Conservation (phyloP, 2,329 filamentous ascomycete genomes). For the Orbilia quercus region DNA sequence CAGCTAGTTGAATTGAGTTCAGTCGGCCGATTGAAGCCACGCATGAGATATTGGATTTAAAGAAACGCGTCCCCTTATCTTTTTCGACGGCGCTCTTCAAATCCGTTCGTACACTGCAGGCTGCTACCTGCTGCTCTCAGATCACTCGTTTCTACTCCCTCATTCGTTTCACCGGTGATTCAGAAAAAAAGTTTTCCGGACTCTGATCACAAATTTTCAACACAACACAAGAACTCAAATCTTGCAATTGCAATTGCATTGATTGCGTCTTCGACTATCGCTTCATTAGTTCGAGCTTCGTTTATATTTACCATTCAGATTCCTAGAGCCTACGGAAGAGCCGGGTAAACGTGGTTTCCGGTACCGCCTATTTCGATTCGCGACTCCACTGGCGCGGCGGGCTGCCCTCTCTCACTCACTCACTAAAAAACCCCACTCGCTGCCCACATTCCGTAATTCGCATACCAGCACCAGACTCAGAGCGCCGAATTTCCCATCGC, state of each 20-base stretch:
- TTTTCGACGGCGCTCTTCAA: constrained; percentile 2
- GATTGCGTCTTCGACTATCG: too few relatives aligned
- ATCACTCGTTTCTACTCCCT: neutral
- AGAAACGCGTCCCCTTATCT: constrained; percentile 22
- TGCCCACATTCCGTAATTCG: constrained; percentile 22
- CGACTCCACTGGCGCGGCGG: constrained; percentile 9
- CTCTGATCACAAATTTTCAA: too few relatives aligned
- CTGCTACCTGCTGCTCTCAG: constrained; percentile 14
- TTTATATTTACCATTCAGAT: neutral
- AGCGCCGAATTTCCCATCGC: constrained; percentile 19
- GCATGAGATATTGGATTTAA: constrained; percentile 22
- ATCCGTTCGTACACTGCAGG: constrained; percentile 1
- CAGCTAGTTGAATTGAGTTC: neutral
- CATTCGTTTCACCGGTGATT: constrained; percentile 40
- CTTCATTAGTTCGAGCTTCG: constrained; percentile 18
- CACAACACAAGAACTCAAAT: too few relatives aligned
- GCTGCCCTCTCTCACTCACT: neutral
- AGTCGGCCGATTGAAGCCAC: constrained; percentile 13
- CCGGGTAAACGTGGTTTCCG: constrained; percentile 23
- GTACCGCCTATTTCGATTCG: constrained; percentile 9
- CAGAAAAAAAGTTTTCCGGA: constrained; percentile 1
- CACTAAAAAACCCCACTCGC: constrained; percentile 29
- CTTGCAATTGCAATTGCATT: too few relatives aligned
- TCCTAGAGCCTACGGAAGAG: constrained; percentile 37
- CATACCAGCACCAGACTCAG: constrained; percentile 7